phyloP scores from a whole-genome alignment of 805 yeast species.

The Jamesozyma jinghongensis region DNA sequence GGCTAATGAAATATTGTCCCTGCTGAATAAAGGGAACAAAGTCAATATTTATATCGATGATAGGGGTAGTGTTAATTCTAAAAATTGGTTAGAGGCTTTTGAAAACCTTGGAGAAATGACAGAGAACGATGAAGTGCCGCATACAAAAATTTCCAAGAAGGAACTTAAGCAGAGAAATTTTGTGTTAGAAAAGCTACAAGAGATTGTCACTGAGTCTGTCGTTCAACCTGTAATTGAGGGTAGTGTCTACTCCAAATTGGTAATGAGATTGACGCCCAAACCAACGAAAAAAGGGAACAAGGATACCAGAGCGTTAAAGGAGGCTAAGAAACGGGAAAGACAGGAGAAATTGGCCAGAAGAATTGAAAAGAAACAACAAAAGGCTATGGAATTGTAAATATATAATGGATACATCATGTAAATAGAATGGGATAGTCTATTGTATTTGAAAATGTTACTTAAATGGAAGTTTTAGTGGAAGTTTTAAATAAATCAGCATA shows the following conservation, averaged over 20 bases:
- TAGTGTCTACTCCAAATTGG: conserved; percentile 19
- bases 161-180: conserved; percentile 31
- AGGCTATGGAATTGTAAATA: neutral
- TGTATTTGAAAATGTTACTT: too few relatives aligned
- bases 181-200: conserved; percentile 25
- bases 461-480: too few relatives aligned
- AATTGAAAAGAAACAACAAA: conserved; percentile 15
- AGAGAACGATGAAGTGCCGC: neutral
- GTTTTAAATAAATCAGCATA: too few relatives aligned
- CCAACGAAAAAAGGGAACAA: conserved; percentile 12
- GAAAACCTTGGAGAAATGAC: conserved; percentile 10
- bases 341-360: conserved; percentile 27
- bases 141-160: conserved; percentile 17
- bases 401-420: neutral
- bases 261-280: conserved; percentile 23
- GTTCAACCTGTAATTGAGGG: conserved; percentile 26
- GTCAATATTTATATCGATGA: conserved; percentile 37
- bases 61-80: conserved; percentile 19
- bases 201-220: conserved; percentile 21
- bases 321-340: conserved; percentile 29
- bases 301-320: conserved; percentile 29
- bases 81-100: conserved; percentile 24
- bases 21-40: conserved; percentile 37
- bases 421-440: too few relatives aligned
- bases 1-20: conserved; percentile 38